A percentile compares a stretch with the other conserved stretches of the same genome.
phyloP scores from a whole-genome alignment of 495 filamentous ascomycete species.

The Delitschia confertaspora region DNA sequence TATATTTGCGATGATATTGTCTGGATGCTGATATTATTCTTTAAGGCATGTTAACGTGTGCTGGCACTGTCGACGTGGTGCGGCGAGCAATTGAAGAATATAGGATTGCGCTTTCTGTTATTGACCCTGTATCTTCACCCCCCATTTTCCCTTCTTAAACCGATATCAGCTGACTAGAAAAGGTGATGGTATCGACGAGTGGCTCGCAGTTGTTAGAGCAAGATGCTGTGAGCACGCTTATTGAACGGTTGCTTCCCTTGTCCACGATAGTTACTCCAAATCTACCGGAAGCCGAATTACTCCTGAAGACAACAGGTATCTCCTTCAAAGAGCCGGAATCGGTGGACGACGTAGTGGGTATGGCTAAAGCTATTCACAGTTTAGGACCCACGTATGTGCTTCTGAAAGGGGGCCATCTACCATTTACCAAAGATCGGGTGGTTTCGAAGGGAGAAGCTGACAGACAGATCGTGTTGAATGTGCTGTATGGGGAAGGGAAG shows the following conservation, averaged over 20 bases:
- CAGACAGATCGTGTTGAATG: conserved; percentile 59
- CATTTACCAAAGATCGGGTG: conserved; percentile 54
- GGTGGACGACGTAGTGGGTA: conserved; percentile 51
- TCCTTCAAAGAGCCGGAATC: conserved; percentile 42
- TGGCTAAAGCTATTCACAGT: conserved; percentile 56
- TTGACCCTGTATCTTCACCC: conserved; percentile 65
- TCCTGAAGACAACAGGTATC: conserved; percentile 54
- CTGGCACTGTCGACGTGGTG: conserved; percentile 64
- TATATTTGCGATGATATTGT: neutral
- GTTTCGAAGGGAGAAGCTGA: conserved; percentile 49
- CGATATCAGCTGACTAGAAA: conserved; percentile 1
- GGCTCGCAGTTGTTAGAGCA: conserved; percentile 67
- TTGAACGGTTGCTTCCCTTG: conserved; percentile 59
- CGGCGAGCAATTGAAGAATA: conserved; percentile 66
- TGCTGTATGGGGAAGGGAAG: conserved; percentile 55
- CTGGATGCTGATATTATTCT: conserved; percentile 3
- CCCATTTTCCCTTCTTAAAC: neutral
- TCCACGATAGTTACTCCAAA: conserved; percentile 85
- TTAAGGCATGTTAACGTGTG: conserved; percentile 48
- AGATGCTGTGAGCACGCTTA: conserved; percentile 55
- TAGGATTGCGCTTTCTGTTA: conserved; percentile 52
- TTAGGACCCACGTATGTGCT: conserved; percentile 74
- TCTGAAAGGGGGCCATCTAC: conserved; percentile 88
- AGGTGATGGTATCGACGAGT: conserved; percentile 92
- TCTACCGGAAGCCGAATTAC: conserved; percentile 72